Percentiles rank a stretch among this genome's conserved stretches.
Evolutionary conservation across 192 early-diverging fungal species (phyloP).

Genomic region (Funneliformis geosporum): DNA sequence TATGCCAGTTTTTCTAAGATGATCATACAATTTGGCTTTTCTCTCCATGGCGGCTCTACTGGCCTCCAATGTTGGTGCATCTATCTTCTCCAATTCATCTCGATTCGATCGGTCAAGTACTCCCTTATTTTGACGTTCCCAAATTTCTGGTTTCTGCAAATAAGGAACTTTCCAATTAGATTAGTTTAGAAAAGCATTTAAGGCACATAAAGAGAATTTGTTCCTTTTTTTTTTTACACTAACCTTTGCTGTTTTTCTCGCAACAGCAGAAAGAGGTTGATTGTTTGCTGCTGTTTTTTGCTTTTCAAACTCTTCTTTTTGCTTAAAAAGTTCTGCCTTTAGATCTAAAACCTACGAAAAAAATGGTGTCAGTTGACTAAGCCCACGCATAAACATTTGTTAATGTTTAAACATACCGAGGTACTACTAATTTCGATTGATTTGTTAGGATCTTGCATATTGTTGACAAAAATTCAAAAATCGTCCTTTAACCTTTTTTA

Average conservation of each 20-base stretch:
- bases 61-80: slow-evolving; percentile 32
- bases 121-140: slow-evolving; percentile 50
- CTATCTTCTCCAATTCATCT: slow-evolving; percentile 42
- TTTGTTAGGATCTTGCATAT: slow-evolving; percentile 9
- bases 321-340: slow-evolving; percentile 31
- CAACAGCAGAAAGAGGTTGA: slow-evolving; percentile 10
- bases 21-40: slow-evolving; percentile 62
- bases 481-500: too few relatives aligned
- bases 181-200: background rate
- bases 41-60: slow-evolving; percentile 53
- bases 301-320: slow-evolving; percentile 32
- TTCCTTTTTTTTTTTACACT: background rate
- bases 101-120: slow-evolving; percentile 41
- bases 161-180: too few relatives aligned
- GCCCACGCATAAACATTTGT: background rate
- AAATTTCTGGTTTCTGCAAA: slow-evolving; percentile 40
- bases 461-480: background rate
- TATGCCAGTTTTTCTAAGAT: slow-evolving; percentile 38
- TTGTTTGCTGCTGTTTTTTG: slow-evolving; percentile 18
- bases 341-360: slow-evolving; percentile 25
- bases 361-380: background rate
- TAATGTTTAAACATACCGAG: slow-evolving; percentile 12
- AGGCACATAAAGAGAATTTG: background rate
- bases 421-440: slow-evolving; percentile 26
- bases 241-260: slow-evolving; percentile 13